Evolutionary conservation across 148 eudicot species (phyloP), one percentile per base, ranked within the genome.

Genomic region (Tetragonia tetragonoides): DNA sequence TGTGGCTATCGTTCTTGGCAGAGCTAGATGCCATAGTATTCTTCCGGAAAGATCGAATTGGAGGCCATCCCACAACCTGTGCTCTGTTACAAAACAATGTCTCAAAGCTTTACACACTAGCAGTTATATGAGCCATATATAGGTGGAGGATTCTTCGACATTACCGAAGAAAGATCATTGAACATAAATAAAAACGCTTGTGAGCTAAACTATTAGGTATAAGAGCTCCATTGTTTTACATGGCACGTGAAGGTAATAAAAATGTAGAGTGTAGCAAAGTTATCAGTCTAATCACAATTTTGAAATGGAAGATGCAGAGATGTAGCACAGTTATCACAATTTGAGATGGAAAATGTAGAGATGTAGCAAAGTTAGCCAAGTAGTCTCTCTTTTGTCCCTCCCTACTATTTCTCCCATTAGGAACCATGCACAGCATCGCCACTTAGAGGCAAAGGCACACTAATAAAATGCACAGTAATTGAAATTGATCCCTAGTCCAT

Each of bases 31-130:
- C 94, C 86, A 93, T 80, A 16, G 93, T 83, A 82, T 90, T 93
- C 87, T 93, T 93, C 23, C 95, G 89, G 77, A 85, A 93, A 69
- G 97, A 89, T 79, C 94, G 87, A 76, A 93, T 85, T 82, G 97
- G 97, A 76, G 97, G 97, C 97, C 97, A 93, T 81, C 97, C 97
- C 49, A 89, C 92, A 69, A 93, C 97, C 61, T 93, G 93, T 73
- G 91, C 87, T 83, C 97, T 93, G 91, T 80, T 64, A 59, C 53
- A 51, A 7, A 56, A 59, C 18, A 37, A 78, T 42, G 47, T 4
- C 47, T 67, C 68, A 72, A 39, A 38, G 11, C 46, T 38, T 65
- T 21, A 62, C 10, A 37, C 11, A 62, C 20, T 24, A 79, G 37
- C 66, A 37, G 34, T 49, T 66, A 61, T 49, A 5, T 77, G 21